Conservation (phyloP, 1,284 basidiomycete genomes). For the Cutaneotrichosporon sp. region DNA sequence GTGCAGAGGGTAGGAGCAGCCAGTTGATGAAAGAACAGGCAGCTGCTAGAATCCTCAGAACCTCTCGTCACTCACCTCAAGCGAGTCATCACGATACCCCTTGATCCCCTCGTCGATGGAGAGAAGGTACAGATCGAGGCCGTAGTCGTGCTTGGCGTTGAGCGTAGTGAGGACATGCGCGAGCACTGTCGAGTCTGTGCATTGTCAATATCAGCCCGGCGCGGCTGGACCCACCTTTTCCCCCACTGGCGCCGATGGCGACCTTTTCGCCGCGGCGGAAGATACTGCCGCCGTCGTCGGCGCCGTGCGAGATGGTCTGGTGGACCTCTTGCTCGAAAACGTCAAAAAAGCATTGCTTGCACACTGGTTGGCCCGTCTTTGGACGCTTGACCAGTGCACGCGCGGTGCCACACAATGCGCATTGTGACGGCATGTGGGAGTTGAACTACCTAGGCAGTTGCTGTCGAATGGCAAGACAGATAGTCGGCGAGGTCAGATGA, state of each 20-base stretch:
- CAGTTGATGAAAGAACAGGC: not conserved
- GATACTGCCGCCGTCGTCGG: slow-evolving; percentile 59
- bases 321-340: slow-evolving; percentile 99
- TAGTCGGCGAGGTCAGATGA: no score
- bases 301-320: slow-evolving; percentile 65
- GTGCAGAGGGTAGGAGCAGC: not conserved
- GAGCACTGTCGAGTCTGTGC: slow-evolving; percentile 88
- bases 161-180: slow-evolving; percentile 94
- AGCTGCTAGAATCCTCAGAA: not conserved
- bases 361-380: slow-evolving; percentile 96
- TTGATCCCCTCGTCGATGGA: slow-evolving; percentile 99
- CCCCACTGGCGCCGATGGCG: slow-evolving; percentile 95
- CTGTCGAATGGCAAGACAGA: no score
- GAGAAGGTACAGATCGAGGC: slow-evolving; percentile 82
- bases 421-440: slow-evolving; percentile 47
- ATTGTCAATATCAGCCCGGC: slow-evolving; percentile 5
- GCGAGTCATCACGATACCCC: slow-evolving; percentile 93
- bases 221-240: slow-evolving; percentile 74
- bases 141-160: slow-evolving; percentile 90
- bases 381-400: slow-evolving; percentile 88
- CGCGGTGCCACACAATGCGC: slow-evolving; percentile 61
- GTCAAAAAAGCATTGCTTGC: slow-evolving; percentile 89
- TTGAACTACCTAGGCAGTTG: no score
- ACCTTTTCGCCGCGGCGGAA: slow-evolving; percentile 91
- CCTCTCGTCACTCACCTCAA: slow-evolving; percentile 71